These are phyloP conservation scores for Candida quercuum DNA, from an alignment of 805 yeast species.

Conservation along the genomic window DNA sequence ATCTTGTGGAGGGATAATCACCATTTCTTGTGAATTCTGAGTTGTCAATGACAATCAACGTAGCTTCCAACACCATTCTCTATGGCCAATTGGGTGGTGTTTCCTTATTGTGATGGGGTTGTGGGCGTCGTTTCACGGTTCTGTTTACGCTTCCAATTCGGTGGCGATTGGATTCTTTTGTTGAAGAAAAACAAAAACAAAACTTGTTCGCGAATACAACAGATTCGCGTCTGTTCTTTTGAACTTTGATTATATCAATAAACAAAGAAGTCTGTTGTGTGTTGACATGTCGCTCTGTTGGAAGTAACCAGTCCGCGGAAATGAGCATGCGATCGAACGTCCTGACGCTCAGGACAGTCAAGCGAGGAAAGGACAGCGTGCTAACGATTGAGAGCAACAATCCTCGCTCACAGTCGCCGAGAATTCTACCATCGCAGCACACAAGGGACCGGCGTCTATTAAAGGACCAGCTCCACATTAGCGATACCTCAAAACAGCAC, in stretches of 20 bases:
- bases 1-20: constrained; percentile 83
- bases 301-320: no score
- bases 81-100: not conserved
- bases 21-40: constrained; percentile 96
- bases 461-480: not conserved
- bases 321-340: constrained; percentile 23
- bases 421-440: not conserved
- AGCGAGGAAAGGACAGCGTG: constrained; percentile 16
- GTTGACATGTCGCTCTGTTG: no score
- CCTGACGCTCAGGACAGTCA: constrained; percentile 23
- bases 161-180: not conserved
- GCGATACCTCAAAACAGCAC: not conserved
- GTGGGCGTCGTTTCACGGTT: not conserved
- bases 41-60: constrained; percentile 92
- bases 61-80: constrained; percentile 88
- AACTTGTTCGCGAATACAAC: not conserved
- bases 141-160: not conserved
- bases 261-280: not conserved
- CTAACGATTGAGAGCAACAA: constrained; percentile 20
- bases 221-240: not conserved
- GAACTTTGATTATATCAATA: no score
- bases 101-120: not conserved
- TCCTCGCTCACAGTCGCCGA: constrained; percentile 1
- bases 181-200: no score
- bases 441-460: not conserved